These are phyloP conservation scores for Lobosporangium transversale DNA, from an alignment of 192 early-diverging fungal species.

Conservation along the genomic window DNA sequence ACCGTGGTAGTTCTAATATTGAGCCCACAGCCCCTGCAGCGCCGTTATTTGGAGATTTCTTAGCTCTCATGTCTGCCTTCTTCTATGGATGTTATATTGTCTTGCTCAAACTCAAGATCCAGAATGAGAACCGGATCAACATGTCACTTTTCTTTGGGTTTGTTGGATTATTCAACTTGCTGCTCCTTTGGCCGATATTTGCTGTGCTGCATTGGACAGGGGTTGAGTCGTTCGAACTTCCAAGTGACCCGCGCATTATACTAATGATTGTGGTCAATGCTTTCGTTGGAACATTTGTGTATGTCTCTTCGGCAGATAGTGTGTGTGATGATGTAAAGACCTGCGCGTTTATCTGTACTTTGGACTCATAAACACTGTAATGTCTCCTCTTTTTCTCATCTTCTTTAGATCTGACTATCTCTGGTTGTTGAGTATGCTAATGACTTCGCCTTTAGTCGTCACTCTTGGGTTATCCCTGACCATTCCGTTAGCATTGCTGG, in stretches of 20 bases:
- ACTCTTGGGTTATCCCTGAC: slow-evolving; percentile 83
- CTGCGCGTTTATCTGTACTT: neutral
- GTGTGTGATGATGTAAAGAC: neutral
- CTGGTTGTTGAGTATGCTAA: slow-evolving; percentile 80
- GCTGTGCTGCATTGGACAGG: slow-evolving; percentile 66
- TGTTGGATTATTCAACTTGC: slow-evolving; percentile 76
- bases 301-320: slow-evolving; percentile 34
- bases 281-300: slow-evolving; percentile 81
- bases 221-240: slow-evolving; percentile 73
- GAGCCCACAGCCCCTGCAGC: slow-evolving; percentile 38
- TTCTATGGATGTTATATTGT: slow-evolving; percentile 84
- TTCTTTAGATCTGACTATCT: slow-evolving; percentile 75
- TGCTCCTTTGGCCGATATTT: slow-evolving; percentile 76
- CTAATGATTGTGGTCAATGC: slow-evolving; percentile 77
- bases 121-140: slow-evolving; percentile 73
- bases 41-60: slow-evolving; percentile 70
- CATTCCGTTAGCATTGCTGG: slow-evolving; percentile 57
- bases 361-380: neutral
- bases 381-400: neutral
- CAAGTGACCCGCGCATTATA: slow-evolving; percentile 61
- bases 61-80: slow-evolving; percentile 76
- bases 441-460: slow-evolving; percentile 84
- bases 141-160: slow-evolving; percentile 84
- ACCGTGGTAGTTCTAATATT: slow-evolving; percentile 42
- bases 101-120: slow-evolving; percentile 74